Evolutionary conservation across 1,284 basidiomycete genomes (phyloP), one percentile per base, ranked within the genome.

Genomic region (Rhodotorula sp.): DNA sequence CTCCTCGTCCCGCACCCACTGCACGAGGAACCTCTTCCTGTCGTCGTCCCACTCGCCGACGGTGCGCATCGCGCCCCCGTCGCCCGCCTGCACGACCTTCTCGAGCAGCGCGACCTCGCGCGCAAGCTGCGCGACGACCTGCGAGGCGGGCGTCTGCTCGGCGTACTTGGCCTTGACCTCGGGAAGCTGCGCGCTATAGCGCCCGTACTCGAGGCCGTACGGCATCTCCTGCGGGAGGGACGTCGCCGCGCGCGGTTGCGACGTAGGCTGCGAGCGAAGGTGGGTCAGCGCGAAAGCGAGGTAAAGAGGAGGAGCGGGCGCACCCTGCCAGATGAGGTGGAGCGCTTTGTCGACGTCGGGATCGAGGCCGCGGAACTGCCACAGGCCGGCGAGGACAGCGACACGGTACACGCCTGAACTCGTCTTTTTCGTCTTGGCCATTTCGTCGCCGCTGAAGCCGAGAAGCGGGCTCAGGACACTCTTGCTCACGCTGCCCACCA

Each of bases 331-430:
- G 41, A 69, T 37, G 4, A 21, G 13, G 10, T 64, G 36, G n/a
- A 44, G 27, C 46, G 63, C 56, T 5, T 36, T 19, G 56, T 64
- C 67, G 36, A 69, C 53, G 29, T 54, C 57, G 27, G 51, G 34
- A n/a, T 54, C 61, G 54, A 69, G 51, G 4, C 67, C 67, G 39
- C 37, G 59, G 61, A 60, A 64, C 41, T 39, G 34, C 32, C 62
- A 58, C 19, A 60, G 27, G 0, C 67, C 67, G 25, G 17, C 61
- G n/a, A 63, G 37, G 15, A 36, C 54, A 7, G 51, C 67, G 57
- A 64, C 56, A 13, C n/a, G 25, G 48, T 34, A 69, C 5, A 29
- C 50, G 12, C 21, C 27, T 1, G 29, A 5, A 4, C 5, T 29
- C 25, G 25, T 29, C 51, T 54, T 55, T 57, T 69, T 69, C 15